A percentile compares a stretch with the other conserved stretches of the same genome.
Evolutionary conservation across 495 filamentous ascomycete genomes (phyloP).

Genomic region (Aspergillus sclerotiicarbonarius): DNA sequence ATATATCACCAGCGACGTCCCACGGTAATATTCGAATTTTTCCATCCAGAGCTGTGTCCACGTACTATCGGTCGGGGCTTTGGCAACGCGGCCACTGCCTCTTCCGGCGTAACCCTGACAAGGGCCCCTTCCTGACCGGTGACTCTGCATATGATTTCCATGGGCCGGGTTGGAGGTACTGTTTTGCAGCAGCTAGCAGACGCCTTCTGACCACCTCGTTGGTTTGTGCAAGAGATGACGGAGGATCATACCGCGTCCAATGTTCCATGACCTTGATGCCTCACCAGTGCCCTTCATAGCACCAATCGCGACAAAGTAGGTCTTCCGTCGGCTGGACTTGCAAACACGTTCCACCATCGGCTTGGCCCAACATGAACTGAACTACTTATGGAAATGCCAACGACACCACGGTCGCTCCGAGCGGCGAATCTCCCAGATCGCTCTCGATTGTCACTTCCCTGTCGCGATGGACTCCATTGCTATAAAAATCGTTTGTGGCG

Average conservation of each 20-base stretch:
- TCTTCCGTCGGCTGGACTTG: no score
- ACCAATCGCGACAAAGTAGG: no score
- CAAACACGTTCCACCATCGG: conserved; percentile 19
- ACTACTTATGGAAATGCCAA: conserved; percentile 61
- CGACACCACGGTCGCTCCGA: conserved; percentile 56
- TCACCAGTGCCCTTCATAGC: no score
- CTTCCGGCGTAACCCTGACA: conserved; percentile 42
- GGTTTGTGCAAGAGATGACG: no score
- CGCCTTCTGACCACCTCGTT: no score
- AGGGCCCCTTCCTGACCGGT: conserved; percentile 49
- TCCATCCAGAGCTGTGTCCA: conserved; percentile 52
- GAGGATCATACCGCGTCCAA: no score
- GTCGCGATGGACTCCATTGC: conserved; percentile 28
- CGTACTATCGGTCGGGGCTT: conserved; percentile 41
- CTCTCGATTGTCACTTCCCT: conserved; percentile 40
- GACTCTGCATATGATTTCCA: conserved; percentile 46
- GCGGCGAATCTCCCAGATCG: conserved; percentile 37
- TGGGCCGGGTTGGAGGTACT: conserved; percentile 46
- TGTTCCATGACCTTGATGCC: no score
- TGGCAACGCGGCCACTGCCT: conserved; percentile 42
- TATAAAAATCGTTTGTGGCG: conserved; percentile 18
- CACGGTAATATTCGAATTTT: conserved; percentile 47
- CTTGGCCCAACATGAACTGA: conserved; percentile 23
- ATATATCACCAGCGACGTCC: neutral
- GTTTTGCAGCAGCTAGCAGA: conserved; percentile 44